These are phyloP conservation scores for Lenzites betulinus DNA, from an alignment of 768 basidiomycete genomes.

Conservation along the genomic window DNA sequence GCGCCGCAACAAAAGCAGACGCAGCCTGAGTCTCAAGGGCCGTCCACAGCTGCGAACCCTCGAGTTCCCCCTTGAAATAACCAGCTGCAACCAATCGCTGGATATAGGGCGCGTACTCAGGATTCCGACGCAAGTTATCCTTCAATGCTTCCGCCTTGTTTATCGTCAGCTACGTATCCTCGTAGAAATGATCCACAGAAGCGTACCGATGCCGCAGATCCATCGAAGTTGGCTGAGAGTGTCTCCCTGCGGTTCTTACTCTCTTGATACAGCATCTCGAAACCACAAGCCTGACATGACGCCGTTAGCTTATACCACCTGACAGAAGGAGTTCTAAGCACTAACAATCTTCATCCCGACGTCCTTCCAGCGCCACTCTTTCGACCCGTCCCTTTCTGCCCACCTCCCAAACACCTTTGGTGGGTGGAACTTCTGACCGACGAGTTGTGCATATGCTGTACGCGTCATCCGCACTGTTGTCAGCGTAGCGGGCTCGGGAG, in stretches of 20 bases:
- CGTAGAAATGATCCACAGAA: constrained; percentile 27
- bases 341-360: constrained; percentile 91
- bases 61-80: constrained; percentile 78
- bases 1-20: constrained; percentile 60
- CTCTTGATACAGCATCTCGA: constrained; percentile 95
- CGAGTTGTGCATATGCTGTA: constrained; percentile 90
- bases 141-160: constrained; percentile 62
- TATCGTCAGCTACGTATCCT: background rate
- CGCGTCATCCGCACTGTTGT: constrained; percentile 77
- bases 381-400: constrained; percentile 59
- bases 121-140: constrained; percentile 65
- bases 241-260: constrained; percentile 59
- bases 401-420: constrained; percentile 86
- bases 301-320: background rate
- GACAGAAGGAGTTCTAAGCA: background rate
- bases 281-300: constrained; percentile 75
- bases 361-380: constrained; percentile 78
- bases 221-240: constrained; percentile 35
- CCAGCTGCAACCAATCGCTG: constrained; percentile 60
- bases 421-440: constrained; percentile 90
- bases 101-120: constrained; percentile 73
- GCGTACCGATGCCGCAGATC: constrained; percentile 48
- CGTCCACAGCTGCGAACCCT: constrained; percentile 80
- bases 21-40: constrained; percentile 71
- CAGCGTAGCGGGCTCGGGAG: constrained; percentile 66